A percentile compares a stretch with the other conserved stretches of the same genome.
These are phyloP conservation scores for Metschnikowia similis DNA, from an alignment of 805 yeast species.

Conservation along the genomic window DNA sequence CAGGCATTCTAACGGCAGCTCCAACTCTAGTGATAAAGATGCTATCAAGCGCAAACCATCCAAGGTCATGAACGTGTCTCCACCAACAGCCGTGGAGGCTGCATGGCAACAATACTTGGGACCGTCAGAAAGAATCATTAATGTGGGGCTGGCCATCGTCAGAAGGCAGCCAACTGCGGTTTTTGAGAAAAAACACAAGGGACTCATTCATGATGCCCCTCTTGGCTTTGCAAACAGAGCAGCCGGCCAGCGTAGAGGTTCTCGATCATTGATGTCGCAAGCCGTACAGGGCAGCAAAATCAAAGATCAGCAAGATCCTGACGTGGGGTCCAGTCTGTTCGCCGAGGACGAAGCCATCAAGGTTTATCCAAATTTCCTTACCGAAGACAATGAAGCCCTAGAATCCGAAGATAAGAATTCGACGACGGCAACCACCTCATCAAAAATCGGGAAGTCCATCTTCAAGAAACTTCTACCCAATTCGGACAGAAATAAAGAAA, in stretches of 20 bases:
- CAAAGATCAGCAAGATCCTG: constrained; percentile 10
- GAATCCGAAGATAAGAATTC: constrained; percentile 10
- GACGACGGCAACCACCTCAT: constrained; percentile 6
- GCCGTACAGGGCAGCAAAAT: constrained; percentile 31
- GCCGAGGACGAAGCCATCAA: constrained; percentile 16
- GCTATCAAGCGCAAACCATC: constrained; percentile 20
- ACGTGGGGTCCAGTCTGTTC: background rate
- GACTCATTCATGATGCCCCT: constrained; percentile 57
- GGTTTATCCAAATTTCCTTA: constrained; percentile 4
- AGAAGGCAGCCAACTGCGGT: constrained; percentile 40
- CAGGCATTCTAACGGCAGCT: constrained; percentile 10
- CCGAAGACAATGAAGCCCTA: background rate
- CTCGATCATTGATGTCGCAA: constrained; percentile 31
- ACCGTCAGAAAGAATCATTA: constrained; percentile 52
- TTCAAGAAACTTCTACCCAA: constrained; percentile 21
- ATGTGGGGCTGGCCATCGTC: constrained; percentile 26
- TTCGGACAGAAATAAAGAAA: constrained; percentile 14
- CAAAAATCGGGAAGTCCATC: constrained; percentile 17
- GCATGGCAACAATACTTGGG: constrained; percentile 57
- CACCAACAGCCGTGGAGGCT: constrained; percentile 50
- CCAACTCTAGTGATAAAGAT: constrained; percentile 12
- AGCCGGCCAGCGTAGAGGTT: constrained; percentile 13
- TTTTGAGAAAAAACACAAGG: constrained; percentile 56
- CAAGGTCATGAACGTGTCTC: constrained; percentile 36
- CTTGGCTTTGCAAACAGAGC: constrained; percentile 34